Evolutionary conservation across 129 eudicot species (phyloP).

Genomic region (Flaveria bidentis): DNA sequence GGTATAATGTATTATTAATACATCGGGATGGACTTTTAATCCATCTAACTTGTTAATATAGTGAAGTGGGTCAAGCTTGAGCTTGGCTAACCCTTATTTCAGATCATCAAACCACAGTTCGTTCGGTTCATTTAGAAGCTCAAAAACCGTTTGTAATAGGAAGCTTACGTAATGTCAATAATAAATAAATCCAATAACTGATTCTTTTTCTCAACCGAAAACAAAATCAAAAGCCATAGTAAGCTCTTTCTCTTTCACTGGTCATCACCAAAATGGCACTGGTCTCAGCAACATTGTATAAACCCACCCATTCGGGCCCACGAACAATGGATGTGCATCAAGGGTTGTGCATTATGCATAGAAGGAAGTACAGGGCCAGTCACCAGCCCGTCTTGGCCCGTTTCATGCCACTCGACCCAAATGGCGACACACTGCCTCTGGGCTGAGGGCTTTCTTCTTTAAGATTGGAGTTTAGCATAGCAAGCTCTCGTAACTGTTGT

Average conservation of each 20-base stretch:
- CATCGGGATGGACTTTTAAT: neutral
- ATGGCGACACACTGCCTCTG: constrained; percentile 84
- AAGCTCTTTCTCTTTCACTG: constrained; percentile 19
- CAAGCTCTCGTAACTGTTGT: constrained; percentile 80
- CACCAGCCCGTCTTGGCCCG: constrained; percentile 79
- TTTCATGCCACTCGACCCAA: constrained; percentile 66
- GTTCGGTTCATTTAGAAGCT: neutral
- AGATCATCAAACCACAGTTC: too few species aligned
- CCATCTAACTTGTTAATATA: neutral
- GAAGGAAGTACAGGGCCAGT: constrained; percentile 8
- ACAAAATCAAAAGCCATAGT: constrained; percentile 25
- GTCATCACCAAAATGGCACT: constrained; percentile 25
- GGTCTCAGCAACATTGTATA: constrained; percentile 16
- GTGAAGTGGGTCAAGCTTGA: neutral
- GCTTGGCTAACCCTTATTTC: too few species aligned
- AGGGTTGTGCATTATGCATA: constrained; percentile 32
- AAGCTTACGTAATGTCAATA: constrained; percentile 25
- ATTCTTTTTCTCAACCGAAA: constrained; percentile 29
- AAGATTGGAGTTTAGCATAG: constrained; percentile 68
- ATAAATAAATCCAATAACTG: constrained; percentile 54
- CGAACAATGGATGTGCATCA: constrained; percentile 18
- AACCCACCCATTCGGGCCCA: constrained; percentile 29
- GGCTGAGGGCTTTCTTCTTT: constrained; percentile 88
- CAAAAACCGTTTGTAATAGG: constrained; percentile 6
- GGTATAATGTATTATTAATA: too few species aligned